phyloP scores from a whole-genome alignment of 73 alveolate genomes.

The Paramecium octaurelia region DNA sequence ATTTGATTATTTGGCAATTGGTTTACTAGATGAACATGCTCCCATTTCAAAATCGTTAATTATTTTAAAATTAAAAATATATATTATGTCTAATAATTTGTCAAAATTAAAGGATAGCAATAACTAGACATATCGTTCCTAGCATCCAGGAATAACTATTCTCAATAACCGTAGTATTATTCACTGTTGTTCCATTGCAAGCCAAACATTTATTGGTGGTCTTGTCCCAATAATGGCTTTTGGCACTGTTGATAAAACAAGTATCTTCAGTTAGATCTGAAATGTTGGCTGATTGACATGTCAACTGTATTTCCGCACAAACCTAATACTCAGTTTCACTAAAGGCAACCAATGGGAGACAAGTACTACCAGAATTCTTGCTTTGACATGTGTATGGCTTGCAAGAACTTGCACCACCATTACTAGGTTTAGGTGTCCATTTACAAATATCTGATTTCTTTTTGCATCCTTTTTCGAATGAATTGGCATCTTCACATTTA shows the following conservation, averaged over 20 bases:
- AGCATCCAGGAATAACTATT: not conserved
- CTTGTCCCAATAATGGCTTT: not conserved
- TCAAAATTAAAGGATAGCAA: not conserved
- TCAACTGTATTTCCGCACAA: not conserved
- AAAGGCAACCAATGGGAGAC: not conserved
- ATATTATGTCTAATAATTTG: not conserved
- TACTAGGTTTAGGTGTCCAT: conserved; percentile 23
- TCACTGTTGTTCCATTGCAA: not conserved
- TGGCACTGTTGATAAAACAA: not conserved
- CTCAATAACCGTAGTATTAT: not conserved
- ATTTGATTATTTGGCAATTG: not conserved
- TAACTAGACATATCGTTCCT: not conserved
- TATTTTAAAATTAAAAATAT: not conserved
- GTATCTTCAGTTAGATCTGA: conserved; percentile 12
- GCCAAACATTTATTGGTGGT: not conserved
- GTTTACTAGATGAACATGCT: conserved; percentile 26
- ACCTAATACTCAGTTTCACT: not conserved
- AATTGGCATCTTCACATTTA: not conserved
- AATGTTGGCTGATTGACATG: not conserved
- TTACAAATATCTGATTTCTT: not conserved
- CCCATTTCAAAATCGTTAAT: conserved; percentile 25
- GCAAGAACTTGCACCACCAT: conserved; percentile 13
- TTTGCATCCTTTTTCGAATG: not conserved
- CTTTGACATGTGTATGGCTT: not conserved
- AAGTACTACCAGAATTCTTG: not conserved